Evolutionary conservation across 2,329 filamentous ascomycete genomes (phyloP), one percentile per base, ranked within the genome.

Genomic region (Zymoseptoria passerinii): DNA sequence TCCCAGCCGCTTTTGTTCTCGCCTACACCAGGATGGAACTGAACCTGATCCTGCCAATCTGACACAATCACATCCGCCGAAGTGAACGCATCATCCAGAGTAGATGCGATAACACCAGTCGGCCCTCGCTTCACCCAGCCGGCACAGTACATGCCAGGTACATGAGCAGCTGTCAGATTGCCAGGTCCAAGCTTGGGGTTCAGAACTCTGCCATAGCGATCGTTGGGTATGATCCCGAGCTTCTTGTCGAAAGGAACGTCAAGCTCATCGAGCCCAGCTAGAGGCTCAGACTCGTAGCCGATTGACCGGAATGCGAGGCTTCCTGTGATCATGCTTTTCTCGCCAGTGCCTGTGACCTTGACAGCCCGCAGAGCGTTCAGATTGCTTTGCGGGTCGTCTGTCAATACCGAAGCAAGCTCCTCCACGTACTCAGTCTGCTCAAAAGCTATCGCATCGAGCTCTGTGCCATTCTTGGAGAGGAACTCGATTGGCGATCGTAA

Each of bases 91-190:
- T 99, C 94, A 60, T 88, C 84, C 90, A 99, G 95, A 0, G 94
- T 99, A 28, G 87, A 91, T 1, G 92, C 92, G 71, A 99, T 99
- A 3, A 97, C 92, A 2, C 94, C 94, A 0, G 91, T 96, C 0
- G 94, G 92, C 0, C 94, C 94, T 40, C 88, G 83, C 76, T 97
- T 97, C 8, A 96, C 91, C 94, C 94, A 99, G 0, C 94, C 94
- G 16, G 92, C 89, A 64, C 91, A 95, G 75, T 99, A 99, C 28
- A 96, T 74, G 0, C 92, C 90, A 0, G 86, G 83, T 0, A 88
- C 68, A 71, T 82, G 69, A 64, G 77, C 68, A 61, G 80, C 74
- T 64, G 77, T 66, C 55, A 78, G 67, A 59, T 72, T 63, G 63
- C 73, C 66, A 65, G 77, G 68, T 67, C 77, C 57, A 72, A 72